Evolutionary conservation across 129 eudicot genomes (phyloP).

Genomic region (Arctium lappa): DNA sequence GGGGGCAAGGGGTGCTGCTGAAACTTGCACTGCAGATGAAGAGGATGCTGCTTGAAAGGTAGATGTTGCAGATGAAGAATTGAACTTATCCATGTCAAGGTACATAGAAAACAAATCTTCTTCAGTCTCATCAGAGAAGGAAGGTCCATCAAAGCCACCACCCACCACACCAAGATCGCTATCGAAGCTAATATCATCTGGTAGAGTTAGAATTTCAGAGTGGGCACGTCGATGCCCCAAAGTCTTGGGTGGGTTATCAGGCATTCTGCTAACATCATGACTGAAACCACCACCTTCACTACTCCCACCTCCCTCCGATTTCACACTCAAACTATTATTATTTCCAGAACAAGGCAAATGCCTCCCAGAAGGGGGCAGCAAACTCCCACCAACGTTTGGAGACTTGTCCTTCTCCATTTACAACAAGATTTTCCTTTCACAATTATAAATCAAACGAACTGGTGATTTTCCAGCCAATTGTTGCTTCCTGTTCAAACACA

Average conservation of each 20-base stretch:
- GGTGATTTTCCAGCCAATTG: not conserved
- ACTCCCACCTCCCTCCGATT: conserved; percentile 51
- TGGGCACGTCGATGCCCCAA: conserved; percentile 89
- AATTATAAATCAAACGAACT: not conserved
- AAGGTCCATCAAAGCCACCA: conserved; percentile 80
- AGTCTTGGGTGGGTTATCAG: conserved; percentile 82
- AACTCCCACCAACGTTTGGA: conserved; percentile 44
- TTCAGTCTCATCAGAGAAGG: conserved; percentile 87
- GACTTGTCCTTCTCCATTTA: conserved; percentile 69
- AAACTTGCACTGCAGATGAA: conserved; percentile 25
- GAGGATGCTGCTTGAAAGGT: conserved; percentile 58
- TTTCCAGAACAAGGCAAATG: conserved; percentile 37
- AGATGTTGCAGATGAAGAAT: conserved; percentile 67
- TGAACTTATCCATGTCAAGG: conserved; percentile 88
- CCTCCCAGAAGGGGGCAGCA: conserved; percentile 66
- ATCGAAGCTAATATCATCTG: conserved; percentile 88
- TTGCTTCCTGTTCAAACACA: not conserved
- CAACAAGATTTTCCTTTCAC: not conserved
- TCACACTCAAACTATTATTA: conserved; percentile 34
- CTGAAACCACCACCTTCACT: conserved; percentile 52
- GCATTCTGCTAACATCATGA: conserved; percentile 82
- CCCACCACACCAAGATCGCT: conserved; percentile 94
- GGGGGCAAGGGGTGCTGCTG: conserved; percentile 22
- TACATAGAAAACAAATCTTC: conserved; percentile 83
- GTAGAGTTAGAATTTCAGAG: conserved; percentile 81